These are phyloP conservation scores for Xerocomellus intermedius DNA, from an alignment of 768 basidiomycete species.

Conservation along the genomic window DNA sequence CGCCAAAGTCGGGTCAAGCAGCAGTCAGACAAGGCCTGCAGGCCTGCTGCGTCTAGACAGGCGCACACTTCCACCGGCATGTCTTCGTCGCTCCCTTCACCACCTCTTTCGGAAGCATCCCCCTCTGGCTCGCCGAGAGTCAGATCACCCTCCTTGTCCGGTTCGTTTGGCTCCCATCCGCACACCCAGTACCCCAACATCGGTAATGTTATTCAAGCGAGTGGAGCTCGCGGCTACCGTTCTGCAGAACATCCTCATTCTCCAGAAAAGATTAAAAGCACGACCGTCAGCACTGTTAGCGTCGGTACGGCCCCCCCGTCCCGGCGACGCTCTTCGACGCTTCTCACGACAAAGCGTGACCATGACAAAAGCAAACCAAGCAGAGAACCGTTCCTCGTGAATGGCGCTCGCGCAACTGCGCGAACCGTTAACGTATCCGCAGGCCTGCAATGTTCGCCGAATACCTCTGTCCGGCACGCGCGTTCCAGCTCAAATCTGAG, in stretches of 20 bases:
- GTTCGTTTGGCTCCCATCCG: background rate
- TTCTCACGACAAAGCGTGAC: slow-evolving; percentile 11
- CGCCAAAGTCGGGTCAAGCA: slow-evolving; percentile 33
- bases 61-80: background rate
- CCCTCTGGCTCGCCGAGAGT: slow-evolving; percentile 23
- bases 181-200: slow-evolving; percentile 22
- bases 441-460: background rate
- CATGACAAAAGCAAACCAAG: slow-evolving; percentile 9
- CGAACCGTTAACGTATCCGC: slow-evolving; percentile 1
- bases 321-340: slow-evolving; percentile 29
- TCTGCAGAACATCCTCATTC: slow-evolving; percentile 6
- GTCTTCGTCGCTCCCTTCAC: slow-evolving; percentile 23
- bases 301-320: slow-evolving; percentile 11
- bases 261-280: slow-evolving; percentile 9
- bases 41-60: background rate
- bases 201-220: slow-evolving; percentile 16
- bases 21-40: background rate
- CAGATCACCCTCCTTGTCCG: slow-evolving; percentile 12
- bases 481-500: slow-evolving; percentile 30
- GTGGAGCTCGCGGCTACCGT: background rate
- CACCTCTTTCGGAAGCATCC: slow-evolving; percentile 29
- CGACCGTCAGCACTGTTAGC: slow-evolving; percentile 26
- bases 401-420: background rate
- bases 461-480: slow-evolving; percentile 16
- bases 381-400: background rate